Evolutionary conservation across 805 yeast species (phyloP), one percentile per base, ranked within the genome.

Genomic region (Hyphopichia homilentoma): DNA sequence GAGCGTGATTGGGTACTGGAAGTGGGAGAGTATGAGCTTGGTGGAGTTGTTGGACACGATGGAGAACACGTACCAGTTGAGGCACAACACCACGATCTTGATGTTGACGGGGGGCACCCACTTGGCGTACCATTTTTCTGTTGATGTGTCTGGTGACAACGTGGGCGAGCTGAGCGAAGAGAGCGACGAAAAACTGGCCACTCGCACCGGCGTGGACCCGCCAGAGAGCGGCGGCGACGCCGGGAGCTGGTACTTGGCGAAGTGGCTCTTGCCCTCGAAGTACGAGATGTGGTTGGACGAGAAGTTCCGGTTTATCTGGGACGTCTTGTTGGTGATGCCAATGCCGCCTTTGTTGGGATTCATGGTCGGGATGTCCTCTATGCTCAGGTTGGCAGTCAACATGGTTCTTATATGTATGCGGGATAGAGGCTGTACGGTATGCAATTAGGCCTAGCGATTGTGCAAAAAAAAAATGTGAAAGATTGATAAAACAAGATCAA

Each of bases 41-140:
- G 94, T 79, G 21, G 90, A 68, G 50, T 86, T 87, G 44, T 81
- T 82, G 2, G 95, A 83, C 6, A 89, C 58, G 7, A 94, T 89
- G 20, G 94, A 81, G 7, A 81, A 65, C 19, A 77, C 50, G 60
- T 90, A 90, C 97, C 97, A 90, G 22, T 71, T 47, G 6, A 73
- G 51, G 56, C 97, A 90, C 21, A 84, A 57, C 6, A 44, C 28
- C 3, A 54, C 34, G 9, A 57, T 41, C 32, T 47, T 50, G 16
- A 40, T 13, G 35, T 57, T 44, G 5, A 55, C 39, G 2, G 59
- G 54, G 2, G 61, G 59, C 12, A 57, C 20, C 47, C 47, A 44
- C 12, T 26, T 27, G n/a, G 23, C 6, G 14, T 22, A 11, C 15
- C 22, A 20, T 9, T 13, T n/a, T 4, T 16, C 9, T 8, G 34